Evolutionary conservation across 305 asterid species (phyloP).

Genomic region (Lippia alba): DNA sequence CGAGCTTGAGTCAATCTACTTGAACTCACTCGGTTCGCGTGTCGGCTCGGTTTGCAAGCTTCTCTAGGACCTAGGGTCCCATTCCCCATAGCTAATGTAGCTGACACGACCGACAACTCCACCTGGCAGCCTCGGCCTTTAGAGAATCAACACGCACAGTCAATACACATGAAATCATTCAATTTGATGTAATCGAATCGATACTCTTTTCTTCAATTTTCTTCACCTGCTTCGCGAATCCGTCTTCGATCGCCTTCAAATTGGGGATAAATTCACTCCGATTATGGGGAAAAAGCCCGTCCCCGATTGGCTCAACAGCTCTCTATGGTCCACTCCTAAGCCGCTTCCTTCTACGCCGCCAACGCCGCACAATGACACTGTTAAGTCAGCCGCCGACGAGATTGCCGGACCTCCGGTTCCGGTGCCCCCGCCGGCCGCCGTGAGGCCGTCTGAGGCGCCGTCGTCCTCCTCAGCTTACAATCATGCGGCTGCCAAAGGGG

Average conservation of each 20-base stretch:
- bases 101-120: background rate
- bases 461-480: conserved; percentile 32
- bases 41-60: too few relatives aligned
- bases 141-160: too few relatives aligned
- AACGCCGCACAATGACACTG: conserved; percentile 36
- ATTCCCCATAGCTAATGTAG: background rate
- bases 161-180: background rate
- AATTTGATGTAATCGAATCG: conserved; percentile 1
- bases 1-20: too few relatives aligned
- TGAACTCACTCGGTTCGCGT: too few relatives aligned
- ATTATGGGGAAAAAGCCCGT: conserved; percentile 63
- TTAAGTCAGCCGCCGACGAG: conserved; percentile 33
- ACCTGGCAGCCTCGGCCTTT: background rate
- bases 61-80: background rate
- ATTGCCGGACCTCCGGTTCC: conserved; percentile 48
- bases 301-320: conserved; percentile 96
- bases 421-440: conserved; percentile 44
- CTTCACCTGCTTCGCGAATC: background rate
- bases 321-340: conserved; percentile 77
- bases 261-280: conserved; percentile 16
- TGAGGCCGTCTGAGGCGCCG: conserved; percentile 38
- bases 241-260: conserved; percentile 7
- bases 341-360: conserved; percentile 44
- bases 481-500: conserved; percentile 40
- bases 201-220: conserved; percentile 1